phyloP scores from a whole-genome alignment of 176 grass and related monocot genomes.

The Dactylis glomerata region DNA sequence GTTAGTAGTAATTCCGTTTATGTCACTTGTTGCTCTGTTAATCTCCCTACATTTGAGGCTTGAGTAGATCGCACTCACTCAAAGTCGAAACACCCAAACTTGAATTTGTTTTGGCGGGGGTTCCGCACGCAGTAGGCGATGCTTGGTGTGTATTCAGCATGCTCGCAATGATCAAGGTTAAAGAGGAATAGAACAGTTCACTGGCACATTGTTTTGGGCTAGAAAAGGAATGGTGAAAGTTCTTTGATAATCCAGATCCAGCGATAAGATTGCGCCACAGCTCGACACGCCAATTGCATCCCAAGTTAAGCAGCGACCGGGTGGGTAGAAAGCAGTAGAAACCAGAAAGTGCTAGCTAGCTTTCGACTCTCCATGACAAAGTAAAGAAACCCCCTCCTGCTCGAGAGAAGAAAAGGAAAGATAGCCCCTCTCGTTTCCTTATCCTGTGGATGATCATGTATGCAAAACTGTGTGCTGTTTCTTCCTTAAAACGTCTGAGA shows the following conservation, averaged over 20 bases:
- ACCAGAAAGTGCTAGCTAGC: not conserved
- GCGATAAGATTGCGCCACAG: not conserved
- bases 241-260: not conserved
- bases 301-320: not conserved
- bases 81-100: not conserved
- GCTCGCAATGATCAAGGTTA: not conserved
- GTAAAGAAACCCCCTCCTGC: too few relatives aligned
- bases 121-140: not conserved
- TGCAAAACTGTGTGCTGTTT: not conserved
- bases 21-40: not conserved
- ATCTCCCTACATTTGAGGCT: too few relatives aligned
- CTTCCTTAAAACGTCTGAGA: not conserved
- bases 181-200: not conserved
- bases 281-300: not conserved
- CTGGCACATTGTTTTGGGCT: not conserved
- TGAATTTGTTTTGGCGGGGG: not conserved
- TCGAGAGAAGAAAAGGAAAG: too few relatives aligned
- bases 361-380: not conserved
- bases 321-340: not conserved
- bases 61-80: not conserved
- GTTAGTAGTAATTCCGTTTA: not conserved
- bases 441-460: not conserved
- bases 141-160: not conserved
- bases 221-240: not conserved
- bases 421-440: not conserved